Base-by-base conservation (phyloP, 2,329 filamentous ascomycete genomes). In the Ceratocystis albifundus region DNA sequence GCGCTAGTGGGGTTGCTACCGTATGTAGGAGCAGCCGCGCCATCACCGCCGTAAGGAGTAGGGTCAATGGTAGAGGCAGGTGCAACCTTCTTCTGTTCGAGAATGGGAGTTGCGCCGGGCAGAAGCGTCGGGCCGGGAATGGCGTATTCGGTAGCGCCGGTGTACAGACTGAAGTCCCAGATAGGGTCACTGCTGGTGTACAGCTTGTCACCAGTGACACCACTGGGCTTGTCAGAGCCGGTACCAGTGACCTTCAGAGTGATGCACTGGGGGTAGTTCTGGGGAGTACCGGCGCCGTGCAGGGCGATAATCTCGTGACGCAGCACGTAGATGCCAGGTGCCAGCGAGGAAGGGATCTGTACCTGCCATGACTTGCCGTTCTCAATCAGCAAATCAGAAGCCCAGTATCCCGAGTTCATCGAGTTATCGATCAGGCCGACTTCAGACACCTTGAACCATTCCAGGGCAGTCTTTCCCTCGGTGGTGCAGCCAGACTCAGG, bases 391-490 rank as follows among this genome's bases (percentile, higher is more conserved):
- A 78, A 72, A 69, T 85, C 82, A 10, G 80, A 74, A 61, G 81
- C 84, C 83, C 84, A 87, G 53, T 72, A 74, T 46, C 80, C 79
- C 0, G 79, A 67, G 76, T 71, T 70, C 45, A 70, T 69, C 66
- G 71, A 75, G 66, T 75, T 78, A 65, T 77, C 75, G 67, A 80
- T 74, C 55, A 84, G 77, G 65, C 84, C 84, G 30, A 73, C 75
- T 70, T 80, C 77, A 32, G 78, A 78, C 67, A 87, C 81, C 79
- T 87, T 87, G 78, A 83, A 81, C 74, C 80, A 86, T 69, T 79
- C 72, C 46, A 86, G 77, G 20, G 73, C 71, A 4, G 73, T 73
- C 74, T 83, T 81, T 74, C 80, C 78, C 65, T 80, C 79, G 5
- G 75, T 75, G 25, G 77, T 74, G 72, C 82, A 85, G 72, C 84